phyloP scores from a whole-genome alignment of 306 rosid genomes.

The Dalbergia oliveri region DNA sequence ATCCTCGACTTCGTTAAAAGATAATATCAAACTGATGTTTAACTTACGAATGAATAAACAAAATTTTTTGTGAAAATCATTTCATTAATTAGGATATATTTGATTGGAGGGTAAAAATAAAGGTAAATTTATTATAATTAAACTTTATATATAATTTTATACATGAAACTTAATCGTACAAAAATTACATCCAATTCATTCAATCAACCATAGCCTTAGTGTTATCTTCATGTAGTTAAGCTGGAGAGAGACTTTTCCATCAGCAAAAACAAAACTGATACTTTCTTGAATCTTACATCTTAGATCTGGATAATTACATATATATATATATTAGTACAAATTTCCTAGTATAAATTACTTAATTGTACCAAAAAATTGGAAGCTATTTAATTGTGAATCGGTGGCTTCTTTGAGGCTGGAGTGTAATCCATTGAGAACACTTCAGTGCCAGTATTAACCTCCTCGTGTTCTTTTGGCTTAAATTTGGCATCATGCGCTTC shows the following conservation, averaged over 20 bases:
- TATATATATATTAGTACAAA: neutral
- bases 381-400: constrained; percentile 74
- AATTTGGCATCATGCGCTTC: constrained; percentile 41
- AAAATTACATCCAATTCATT: no score
- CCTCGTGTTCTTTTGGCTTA: constrained; percentile 51
- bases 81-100: neutral
- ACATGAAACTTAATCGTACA: no score
- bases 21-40: neutral
- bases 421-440: constrained; percentile 81
- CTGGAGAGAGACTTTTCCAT: neutral
- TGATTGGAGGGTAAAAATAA: no score
- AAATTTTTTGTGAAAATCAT: neutral
- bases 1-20: neutral
- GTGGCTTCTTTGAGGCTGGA: constrained; percentile 89
- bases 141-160: no score
- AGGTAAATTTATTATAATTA: no score
- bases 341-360: neutral
- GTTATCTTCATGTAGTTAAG: neutral
- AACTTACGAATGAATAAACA: neutral
- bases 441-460: constrained; percentile 46
- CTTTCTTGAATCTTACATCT: neutral
- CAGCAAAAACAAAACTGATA: neutral
- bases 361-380: constrained; percentile 26
- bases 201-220: no score
- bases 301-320: constrained; percentile 20